phyloP scores from a whole-genome alignment of 192 early-diverging fungal species.

The Coemansia sp. region DNA sequence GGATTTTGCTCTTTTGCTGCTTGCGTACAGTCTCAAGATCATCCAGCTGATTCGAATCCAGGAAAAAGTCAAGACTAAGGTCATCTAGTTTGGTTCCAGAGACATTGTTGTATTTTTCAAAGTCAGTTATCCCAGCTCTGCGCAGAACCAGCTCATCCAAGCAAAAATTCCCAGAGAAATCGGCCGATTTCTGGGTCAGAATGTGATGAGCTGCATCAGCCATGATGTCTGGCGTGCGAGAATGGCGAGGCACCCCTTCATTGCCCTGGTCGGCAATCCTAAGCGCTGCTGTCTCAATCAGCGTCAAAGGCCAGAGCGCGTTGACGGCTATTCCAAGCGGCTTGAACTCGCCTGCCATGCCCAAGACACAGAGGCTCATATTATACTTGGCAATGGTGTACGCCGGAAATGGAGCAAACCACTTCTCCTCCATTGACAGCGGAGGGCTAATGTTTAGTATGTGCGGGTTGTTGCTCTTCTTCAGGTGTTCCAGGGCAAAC shows the following conservation, averaged over 20 bases:
- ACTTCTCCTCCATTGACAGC: conserved; percentile 64
- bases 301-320: conserved; percentile 74
- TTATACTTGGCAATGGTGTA: conserved; percentile 72
- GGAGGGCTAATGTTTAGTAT: conserved; percentile 77
- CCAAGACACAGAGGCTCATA: conserved; percentile 76
- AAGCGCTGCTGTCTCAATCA: conserved; percentile 76
- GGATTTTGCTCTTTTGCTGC: conserved; percentile 6
- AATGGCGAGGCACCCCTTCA: conserved; percentile 3
- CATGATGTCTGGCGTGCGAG: conserved; percentile 67
- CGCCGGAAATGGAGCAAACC: conserved; percentile 68
- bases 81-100: conserved; percentile 59
- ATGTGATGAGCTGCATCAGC: conserved; percentile 74
- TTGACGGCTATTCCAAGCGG: conserved; percentile 74
- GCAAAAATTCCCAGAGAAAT: conserved; percentile 69
- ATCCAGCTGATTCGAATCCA: conserved; percentile 53
- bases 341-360: conserved; percentile 70
- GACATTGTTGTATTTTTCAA: conserved; percentile 66
- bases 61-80: conserved; percentile 65
- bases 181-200: conserved; percentile 57
- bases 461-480: conserved; percentile 70
- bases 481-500: conserved; percentile 63
- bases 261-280: conserved; percentile 26
- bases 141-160: conserved; percentile 81
- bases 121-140: conserved; percentile 66
- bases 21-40: conserved; percentile 46